Evolutionary conservation across 345 rosid species (phyloP).

Genomic region (Trapa incisa): DNA sequence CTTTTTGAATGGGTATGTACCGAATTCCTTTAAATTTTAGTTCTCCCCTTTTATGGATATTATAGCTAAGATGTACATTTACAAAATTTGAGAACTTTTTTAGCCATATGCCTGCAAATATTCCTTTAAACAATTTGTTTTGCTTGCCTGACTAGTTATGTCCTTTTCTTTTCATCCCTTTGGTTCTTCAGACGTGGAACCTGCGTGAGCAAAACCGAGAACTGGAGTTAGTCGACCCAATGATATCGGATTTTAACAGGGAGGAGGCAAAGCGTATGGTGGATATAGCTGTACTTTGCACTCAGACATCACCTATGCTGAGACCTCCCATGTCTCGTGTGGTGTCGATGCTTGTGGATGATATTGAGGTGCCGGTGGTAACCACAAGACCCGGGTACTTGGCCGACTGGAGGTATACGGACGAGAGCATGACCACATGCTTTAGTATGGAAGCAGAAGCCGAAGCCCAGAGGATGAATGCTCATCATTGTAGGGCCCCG

Average conservation of each 20-base stretch:
- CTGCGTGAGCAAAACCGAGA: constrained; percentile 32
- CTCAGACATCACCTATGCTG: constrained; percentile 41
- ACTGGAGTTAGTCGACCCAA: constrained; percentile 31
- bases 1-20: no score
- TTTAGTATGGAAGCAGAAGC: neutral
- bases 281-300: constrained; percentile 49
- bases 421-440: constrained; percentile 14
- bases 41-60: no score
- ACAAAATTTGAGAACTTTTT: no score
- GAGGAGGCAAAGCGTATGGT: constrained; percentile 40
- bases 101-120: no score
- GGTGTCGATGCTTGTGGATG: constrained; percentile 55
- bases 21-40: no score
- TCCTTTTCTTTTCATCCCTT: neutral
- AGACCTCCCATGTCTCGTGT: constrained; percentile 63
- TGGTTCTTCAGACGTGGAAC: constrained; percentile 39
- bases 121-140: neutral
- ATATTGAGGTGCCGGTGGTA: constrained; percentile 35
- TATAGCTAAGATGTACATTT: no score
- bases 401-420: constrained; percentile 39
- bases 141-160: neutral
- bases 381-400: constrained; percentile 40
- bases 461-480: neutral
- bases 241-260: constrained; percentile 20
- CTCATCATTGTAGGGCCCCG: no score